Conservation (phyloP, 768 basidiomycete species). For the Mycena pura region DNA sequence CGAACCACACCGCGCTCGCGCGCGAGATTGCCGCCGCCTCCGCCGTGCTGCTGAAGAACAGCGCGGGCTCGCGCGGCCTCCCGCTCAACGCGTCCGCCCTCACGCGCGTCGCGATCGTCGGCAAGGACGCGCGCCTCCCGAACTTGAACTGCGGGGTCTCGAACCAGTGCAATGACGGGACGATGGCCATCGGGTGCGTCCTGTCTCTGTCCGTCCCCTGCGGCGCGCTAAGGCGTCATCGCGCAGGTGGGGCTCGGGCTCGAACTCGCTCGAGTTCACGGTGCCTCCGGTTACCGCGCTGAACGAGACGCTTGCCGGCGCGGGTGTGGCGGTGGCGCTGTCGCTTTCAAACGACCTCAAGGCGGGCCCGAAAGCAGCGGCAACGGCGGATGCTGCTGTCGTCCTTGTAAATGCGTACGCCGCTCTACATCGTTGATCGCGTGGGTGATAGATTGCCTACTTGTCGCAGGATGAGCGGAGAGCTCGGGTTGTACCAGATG, state of each 20-base stretch:
- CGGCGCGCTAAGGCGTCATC: constrained; percentile 26
- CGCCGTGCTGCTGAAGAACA: constrained; percentile 74
- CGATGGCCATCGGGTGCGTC: constrained; percentile 66
- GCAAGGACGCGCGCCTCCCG: constrained; percentile 62
- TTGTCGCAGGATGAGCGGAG: constrained; percentile 55
- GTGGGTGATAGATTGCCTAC: no score
- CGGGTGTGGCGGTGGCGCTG: constrained; percentile 46
- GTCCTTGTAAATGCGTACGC: constrained; percentile 66
- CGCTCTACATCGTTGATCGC: constrained; percentile 35
- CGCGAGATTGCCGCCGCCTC: constrained; percentile 71
- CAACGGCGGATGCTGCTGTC: constrained; percentile 60
- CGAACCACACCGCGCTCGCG: constrained; percentile 56
- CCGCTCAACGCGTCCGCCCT: constrained; percentile 55
- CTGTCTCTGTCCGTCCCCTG: constrained; percentile 24
- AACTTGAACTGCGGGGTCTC: constrained; percentile 52
- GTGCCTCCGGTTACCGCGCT: constrained; percentile 57
- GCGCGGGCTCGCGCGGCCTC: constrained; percentile 47
- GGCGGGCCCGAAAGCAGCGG: constrained; percentile 46
- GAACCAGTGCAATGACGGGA: constrained; percentile 64
- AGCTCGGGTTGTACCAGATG: constrained; percentile 60
- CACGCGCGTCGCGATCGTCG: constrained; percentile 63
- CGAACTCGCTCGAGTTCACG: constrained; percentile 52
- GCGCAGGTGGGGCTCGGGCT: constrained; percentile 57
- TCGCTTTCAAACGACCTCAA: constrained; percentile 52
- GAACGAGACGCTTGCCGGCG: constrained; percentile 42